Evolutionary conservation across 768 basidiomycete species (phyloP).

Genomic region (Scleroderma citrinum): DNA sequence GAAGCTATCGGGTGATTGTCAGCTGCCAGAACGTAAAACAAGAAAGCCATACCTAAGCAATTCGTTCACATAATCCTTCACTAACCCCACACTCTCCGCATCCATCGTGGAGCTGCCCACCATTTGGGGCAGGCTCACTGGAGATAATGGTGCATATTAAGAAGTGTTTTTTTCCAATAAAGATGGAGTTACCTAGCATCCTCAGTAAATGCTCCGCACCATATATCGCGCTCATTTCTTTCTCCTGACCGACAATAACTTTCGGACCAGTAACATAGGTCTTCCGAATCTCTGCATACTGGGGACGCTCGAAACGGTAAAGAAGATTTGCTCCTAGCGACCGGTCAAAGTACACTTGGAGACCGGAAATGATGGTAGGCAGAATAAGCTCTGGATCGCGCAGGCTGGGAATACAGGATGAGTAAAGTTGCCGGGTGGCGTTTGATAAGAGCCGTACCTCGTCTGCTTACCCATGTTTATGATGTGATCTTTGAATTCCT

Average conservation of each 20-base stretch:
- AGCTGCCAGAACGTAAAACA: not conserved
- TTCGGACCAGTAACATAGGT: conserved; percentile 67
- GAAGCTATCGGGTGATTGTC: conserved; percentile 42
- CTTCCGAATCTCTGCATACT: conserved; percentile 78
- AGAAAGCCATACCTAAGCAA: conserved; percentile 60
- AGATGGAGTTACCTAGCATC: conserved; percentile 68
- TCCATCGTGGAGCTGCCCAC: conserved; percentile 89
- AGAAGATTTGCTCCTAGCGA: conserved; percentile 84
- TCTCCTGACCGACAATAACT: conserved; percentile 62
- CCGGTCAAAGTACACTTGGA: conserved; percentile 90
- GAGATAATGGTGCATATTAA: conserved; percentile 4
- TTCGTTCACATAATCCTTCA: conserved; percentile 88
- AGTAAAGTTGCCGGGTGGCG: conserved; percentile 1
- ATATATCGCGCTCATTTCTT: conserved; percentile 86
- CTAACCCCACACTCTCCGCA: conserved; percentile 71
- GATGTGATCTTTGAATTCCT: conserved; percentile 70
- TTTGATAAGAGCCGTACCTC: conserved; percentile 31
- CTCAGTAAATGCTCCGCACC: conserved; percentile 92
- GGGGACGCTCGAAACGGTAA: conserved; percentile 92
- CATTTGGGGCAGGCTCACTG: conserved; percentile 91
- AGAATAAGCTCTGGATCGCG: conserved; percentile 66
- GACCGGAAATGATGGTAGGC: conserved; percentile 78
- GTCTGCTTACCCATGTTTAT: conserved; percentile 40
- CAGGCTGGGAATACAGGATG: conserved; percentile 35
- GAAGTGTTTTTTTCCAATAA: not conserved